A percentile compares a stretch with the other conserved stretches of the same genome.
Conservation (phyloP, 768 basidiomycete genomes). For the Termitomyces heimii region DNA sequence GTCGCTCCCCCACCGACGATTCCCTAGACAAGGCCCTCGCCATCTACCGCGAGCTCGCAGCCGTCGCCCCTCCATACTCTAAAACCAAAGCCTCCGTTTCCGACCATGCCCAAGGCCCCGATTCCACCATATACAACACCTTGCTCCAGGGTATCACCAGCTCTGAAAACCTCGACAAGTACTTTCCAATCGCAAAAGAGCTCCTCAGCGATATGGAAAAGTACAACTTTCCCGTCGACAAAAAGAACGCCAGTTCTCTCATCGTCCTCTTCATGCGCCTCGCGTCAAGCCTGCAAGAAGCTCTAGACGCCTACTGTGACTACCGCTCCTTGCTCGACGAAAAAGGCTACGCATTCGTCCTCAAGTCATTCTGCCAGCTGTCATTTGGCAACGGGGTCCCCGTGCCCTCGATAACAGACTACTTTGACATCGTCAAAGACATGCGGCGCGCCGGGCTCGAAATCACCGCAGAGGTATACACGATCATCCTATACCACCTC, state of each 20-base stretch:
- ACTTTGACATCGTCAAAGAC: constrained; percentile 74
- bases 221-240: constrained; percentile 38
- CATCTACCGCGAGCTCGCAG: constrained; percentile 44
- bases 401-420: constrained; percentile 44
- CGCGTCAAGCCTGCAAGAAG: constrained; percentile 47
- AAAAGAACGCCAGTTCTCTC: constrained; percentile 42
- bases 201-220: constrained; percentile 65
- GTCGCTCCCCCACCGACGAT: constrained; percentile 33
- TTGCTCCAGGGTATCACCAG: constrained; percentile 44
- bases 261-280: constrained; percentile 65
- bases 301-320: constrained; percentile 55
- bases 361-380: constrained; percentile 57
- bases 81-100: constrained; percentile 13
- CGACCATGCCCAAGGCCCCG: constrained; percentile 37
- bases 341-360: constrained; percentile 56
- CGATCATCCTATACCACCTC: constrained; percentile 56
- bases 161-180: constrained; percentile 38
- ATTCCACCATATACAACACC: constrained; percentile 47
- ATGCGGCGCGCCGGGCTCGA: constrained; percentile 65
- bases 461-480: constrained; percentile 57
- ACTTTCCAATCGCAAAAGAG: constrained; percentile 38
- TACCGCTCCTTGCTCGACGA: constrained; percentile 41
- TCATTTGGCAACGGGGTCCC: constrained; percentile 38
- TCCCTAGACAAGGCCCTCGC: constrained; percentile 47
- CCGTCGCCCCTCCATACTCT: constrained; percentile 20